These are phyloP conservation scores for Fusarium transvaalense DNA, from an alignment of 2,329 filamentous ascomycete genomes.

Conservation along the genomic window DNA sequence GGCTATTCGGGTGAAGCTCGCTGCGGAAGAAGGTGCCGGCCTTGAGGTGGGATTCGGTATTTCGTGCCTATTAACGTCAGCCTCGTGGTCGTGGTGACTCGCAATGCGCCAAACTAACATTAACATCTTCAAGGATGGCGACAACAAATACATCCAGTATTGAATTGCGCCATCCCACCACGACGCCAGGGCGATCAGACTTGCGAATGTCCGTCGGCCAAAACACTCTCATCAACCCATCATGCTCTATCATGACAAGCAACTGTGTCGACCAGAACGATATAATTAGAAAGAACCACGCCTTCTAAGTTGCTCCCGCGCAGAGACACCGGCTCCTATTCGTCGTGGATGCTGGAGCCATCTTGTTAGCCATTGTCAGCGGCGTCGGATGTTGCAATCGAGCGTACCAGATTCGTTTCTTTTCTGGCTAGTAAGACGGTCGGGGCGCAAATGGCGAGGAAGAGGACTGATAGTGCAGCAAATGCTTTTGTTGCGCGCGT, in stretches of 20 bases:
- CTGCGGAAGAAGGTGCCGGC: slow-evolving; percentile 86
- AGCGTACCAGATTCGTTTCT: slow-evolving; percentile 82
- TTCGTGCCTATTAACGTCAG: slow-evolving; percentile 69
- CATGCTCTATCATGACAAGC: slow-evolving; percentile 75
- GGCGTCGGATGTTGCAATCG: slow-evolving; percentile 31
- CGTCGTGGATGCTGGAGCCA: slow-evolving; percentile 80
- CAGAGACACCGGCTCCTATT: slow-evolving; percentile 84
- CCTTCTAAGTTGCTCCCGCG: slow-evolving; percentile 92
- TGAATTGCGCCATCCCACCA: slow-evolving; percentile 97
- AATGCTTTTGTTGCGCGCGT: slow-evolving; percentile 89
- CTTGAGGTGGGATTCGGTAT: slow-evolving; percentile 89
- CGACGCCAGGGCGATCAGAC: slow-evolving; percentile 81
- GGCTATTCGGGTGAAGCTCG: slow-evolving; percentile 81
- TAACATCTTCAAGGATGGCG: slow-evolving; percentile 88
- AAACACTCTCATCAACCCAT: slow-evolving; percentile 98
- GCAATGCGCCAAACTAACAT: slow-evolving; percentile 67
- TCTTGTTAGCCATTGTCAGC: slow-evolving; percentile 38
- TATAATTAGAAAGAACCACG: slow-evolving; percentile 87
- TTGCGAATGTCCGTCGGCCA: slow-evolving; percentile 90
- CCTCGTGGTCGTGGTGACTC: neutral
- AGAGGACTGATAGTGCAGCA: slow-evolving; percentile 82
- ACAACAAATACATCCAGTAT: slow-evolving; percentile 91
- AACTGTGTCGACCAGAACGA: slow-evolving; percentile 46
- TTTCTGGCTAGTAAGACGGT: slow-evolving; percentile 83
- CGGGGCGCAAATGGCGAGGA: slow-evolving; percentile 85